Base-by-base conservation (phyloP, 306 rosid genomes). In the Rubus parviflorus region DNA sequence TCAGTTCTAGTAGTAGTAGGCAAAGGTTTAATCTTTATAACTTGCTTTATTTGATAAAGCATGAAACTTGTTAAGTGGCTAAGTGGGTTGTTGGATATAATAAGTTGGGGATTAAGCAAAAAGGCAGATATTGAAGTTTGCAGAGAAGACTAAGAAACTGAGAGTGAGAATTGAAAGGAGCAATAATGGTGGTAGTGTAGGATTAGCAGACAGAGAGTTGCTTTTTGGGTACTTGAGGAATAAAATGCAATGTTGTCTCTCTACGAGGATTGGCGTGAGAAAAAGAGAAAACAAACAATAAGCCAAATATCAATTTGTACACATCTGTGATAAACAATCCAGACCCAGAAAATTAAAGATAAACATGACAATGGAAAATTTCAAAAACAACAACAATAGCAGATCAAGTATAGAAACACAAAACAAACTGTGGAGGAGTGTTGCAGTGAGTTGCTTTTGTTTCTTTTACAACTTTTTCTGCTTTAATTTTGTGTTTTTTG, bases 151-250 rank as follows among this genome's bases (percentile, higher is more conserved):
- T 64, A 65, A 68, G 82, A 68, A 22, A 4, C 81, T 53, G 81
- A 75, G 69, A 79, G 81, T 72, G 75, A 73, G 68, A 77, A 14
- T 6, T 35, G 79, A 75, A 68, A 16, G 81, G 67, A 63, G 81
- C 49, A 88, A 90, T 88, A 87, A 91, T 90, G 87, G 88, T 64
- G 70, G 70, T 40, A 73, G 52, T 73, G 83, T 68, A 83, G 87
- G 90, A 90, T 88, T 88, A 89, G 94, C 88, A 90, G 98, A 94
- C 93, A 90, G 85, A 82, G 83, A 42, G 72, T 81, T 94, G 89
- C 96, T 87, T 94, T 92, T 94, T 86, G 93, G 90, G 95, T 89
- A 90, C 97, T 89, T 89, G 88, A 86, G 85, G 98, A 91, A 94
- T 90, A 87, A 91, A 88, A 83, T 86, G 70, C 70, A 90, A 84